These are phyloP conservation scores for Calonectria crousiana DNA, from an alignment of 2,329 filamentous ascomycete genomes.

Conservation along the genomic window DNA sequence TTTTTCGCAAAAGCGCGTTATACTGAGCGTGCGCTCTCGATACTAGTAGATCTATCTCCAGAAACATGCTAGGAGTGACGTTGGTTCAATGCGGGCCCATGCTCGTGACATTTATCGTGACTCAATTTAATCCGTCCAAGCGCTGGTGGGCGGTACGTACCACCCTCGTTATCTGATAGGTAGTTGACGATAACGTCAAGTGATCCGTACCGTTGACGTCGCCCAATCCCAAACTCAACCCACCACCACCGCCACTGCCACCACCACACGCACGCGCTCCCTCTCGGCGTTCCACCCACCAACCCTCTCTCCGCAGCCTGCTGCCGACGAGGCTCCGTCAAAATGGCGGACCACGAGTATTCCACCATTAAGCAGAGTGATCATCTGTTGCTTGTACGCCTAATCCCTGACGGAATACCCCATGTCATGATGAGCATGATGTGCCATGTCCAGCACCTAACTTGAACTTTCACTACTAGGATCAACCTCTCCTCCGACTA, in stretches of 20 bases:
- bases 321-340: conserved; percentile 28
- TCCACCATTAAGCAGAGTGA: conserved; percentile 80
- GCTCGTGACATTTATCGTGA: conserved; percentile 1
- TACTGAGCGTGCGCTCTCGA: neutral
- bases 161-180: conserved; percentile 17
- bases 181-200: conserved; percentile 39
- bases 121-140: conserved; percentile 8
- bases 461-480: conserved; percentile 63
- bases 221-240: conserved; percentile 3
- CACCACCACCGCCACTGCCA: neutral
- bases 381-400: conserved; percentile 78
- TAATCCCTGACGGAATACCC: neutral
- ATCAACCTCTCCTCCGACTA: conserved; percentile 93
- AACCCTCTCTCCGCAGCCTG: neutral
- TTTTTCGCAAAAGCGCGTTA: neutral
- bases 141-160: conserved; percentile 33
- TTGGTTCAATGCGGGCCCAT: neutral
- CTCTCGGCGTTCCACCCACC: conserved; percentile 7
- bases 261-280: neutral
- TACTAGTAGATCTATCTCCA: neutral
- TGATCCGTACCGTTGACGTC: conserved; percentile 24
- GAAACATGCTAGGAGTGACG: neutral
- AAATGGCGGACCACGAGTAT: conserved; percentile 71
- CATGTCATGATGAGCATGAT: conserved; percentile 19
- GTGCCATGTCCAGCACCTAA: conserved; percentile 12